Evolutionary conservation across 495 filamentous ascomycete species (phyloP).

Genomic region (Aspergillus indologenus): DNA sequence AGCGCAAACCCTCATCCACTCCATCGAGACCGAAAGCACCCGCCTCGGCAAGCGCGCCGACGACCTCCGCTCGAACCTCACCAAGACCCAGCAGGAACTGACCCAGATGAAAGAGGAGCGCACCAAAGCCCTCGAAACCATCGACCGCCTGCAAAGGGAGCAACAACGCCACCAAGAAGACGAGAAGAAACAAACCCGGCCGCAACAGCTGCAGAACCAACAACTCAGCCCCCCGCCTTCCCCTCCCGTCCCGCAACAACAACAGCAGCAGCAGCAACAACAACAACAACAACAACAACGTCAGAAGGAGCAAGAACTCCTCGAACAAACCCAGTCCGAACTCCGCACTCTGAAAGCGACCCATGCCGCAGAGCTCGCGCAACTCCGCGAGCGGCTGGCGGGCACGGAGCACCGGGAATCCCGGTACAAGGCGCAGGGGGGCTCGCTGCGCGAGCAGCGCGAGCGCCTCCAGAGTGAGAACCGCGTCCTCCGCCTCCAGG

Average conservation of each 20-base stretch:
- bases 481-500: conserved; percentile 31
- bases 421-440: conserved; percentile 38
- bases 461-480: conserved; percentile 25
- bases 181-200: conserved; percentile 19
- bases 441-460: conserved; percentile 24
- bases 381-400: conserved; percentile 38
- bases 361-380: conserved; percentile 38
- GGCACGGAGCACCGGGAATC: conserved; percentile 44
- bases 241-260: conserved; percentile 19
- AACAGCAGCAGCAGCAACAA: conserved; percentile 6
- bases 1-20: conserved; percentile 40
- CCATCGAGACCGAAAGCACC: conserved; percentile 47
- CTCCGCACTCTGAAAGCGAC: conserved; percentile 38
- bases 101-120: conserved; percentile 35
- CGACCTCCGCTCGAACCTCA: conserved; percentile 35
- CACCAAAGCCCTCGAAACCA: conserved; percentile 56
- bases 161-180: conserved; percentile 48
- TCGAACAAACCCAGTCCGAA: conserved; percentile 37
- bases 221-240: conserved; percentile 30
- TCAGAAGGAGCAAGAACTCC: background rate
- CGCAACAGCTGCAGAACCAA: conserved; percentile 17
- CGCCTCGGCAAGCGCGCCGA: conserved; percentile 33
- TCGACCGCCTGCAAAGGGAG: conserved; percentile 86
- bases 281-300: background rate
- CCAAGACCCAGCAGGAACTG: conserved; percentile 35